Percentiles rank a stretch among this genome's conserved stretches.
phyloP scores from a whole-genome alignment of 805 yeast species.

The Wickerhamomyces rabaulensis region DNA sequence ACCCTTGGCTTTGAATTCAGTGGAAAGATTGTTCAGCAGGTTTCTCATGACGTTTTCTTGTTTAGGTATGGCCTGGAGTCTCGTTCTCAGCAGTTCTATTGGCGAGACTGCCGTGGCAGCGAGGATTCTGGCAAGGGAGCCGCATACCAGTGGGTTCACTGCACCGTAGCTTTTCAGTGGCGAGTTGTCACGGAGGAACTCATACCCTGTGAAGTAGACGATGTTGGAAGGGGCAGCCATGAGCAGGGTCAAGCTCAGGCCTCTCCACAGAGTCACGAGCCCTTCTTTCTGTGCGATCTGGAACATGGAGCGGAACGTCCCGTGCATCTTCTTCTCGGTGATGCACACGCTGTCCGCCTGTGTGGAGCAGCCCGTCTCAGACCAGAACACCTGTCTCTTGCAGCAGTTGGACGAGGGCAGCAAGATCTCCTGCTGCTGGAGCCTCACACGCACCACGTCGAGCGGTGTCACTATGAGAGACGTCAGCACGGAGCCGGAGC shows the following conservation, averaged over 20 bases:
- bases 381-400: slow-evolving; percentile 30
- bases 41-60: slow-evolving; percentile 34
- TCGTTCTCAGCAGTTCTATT: slow-evolving; percentile 77
- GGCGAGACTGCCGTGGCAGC: slow-evolving; percentile 89
- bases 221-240: slow-evolving; percentile 94
- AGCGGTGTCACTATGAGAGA: slow-evolving; percentile 74
- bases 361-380: slow-evolving; percentile 22
- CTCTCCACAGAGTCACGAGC: slow-evolving; percentile 75
- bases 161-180: slow-evolving; percentile 39
- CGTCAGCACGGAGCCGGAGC: slow-evolving; percentile 68
- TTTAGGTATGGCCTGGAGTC: slow-evolving; percentile 83
- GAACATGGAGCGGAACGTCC: slow-evolving; percentile 70
- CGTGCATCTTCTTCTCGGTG: slow-evolving; percentile 37
- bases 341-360: slow-evolving; percentile 23
- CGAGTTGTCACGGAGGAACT: slow-evolving; percentile 72
- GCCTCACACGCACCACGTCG: slow-evolving; percentile 71
- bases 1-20: slow-evolving; percentile 54
- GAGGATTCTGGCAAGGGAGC: slow-evolving; percentile 73
- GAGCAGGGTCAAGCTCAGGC: slow-evolving; percentile 70
- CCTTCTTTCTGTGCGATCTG: slow-evolving; percentile 75
- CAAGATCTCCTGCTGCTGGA: slow-evolving; percentile 71
- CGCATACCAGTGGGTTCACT: slow-evolving; percentile 77
- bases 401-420: slow-evolving; percentile 39
- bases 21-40: slow-evolving; percentile 47
- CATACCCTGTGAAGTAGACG: slow-evolving; percentile 92